Conservation (phyloP, 1,284 basidiomycete genomes). For the Xerocomus amazonicus region DNA sequence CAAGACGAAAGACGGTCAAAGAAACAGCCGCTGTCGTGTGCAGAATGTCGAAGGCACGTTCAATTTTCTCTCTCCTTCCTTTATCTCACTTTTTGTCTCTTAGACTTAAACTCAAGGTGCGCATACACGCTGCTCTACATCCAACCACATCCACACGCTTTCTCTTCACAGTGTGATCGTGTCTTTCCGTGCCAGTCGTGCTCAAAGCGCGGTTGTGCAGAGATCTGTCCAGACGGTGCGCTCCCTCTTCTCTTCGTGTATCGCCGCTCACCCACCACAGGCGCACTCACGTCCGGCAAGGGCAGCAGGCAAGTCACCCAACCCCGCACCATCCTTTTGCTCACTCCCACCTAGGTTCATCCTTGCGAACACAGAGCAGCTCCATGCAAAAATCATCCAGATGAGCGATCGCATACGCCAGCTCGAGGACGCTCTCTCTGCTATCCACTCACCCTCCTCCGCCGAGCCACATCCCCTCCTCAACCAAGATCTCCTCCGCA, state of each 20-base stretch:
- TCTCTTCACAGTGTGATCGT: slow-evolving; percentile 47
- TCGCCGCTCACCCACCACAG: slow-evolving; percentile 35
- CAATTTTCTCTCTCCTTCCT: background rate
- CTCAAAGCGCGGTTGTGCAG: slow-evolving; percentile 60
- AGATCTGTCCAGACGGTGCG: slow-evolving; percentile 68
- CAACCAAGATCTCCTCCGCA: slow-evolving; percentile 49
- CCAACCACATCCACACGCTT: background rate
- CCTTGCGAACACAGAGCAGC: slow-evolving; percentile 68
- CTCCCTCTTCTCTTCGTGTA: background rate
- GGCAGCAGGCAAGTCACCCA: slow-evolving; percentile 50
- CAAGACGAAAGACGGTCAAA: slow-evolving; percentile 27
- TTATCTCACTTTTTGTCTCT: background rate
- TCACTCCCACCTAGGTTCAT: slow-evolving; percentile 48
- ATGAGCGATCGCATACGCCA: slow-evolving; percentile 65
- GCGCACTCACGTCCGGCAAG: slow-evolving; percentile 71
- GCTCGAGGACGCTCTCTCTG: slow-evolving; percentile 59
- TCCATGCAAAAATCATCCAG: slow-evolving; percentile 67
- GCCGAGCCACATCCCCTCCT: slow-evolving; percentile 55
- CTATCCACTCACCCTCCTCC: slow-evolving; percentile 27
- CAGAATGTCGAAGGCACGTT: slow-evolving; percentile 53
- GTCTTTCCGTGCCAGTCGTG: slow-evolving; percentile 51
- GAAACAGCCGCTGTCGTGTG: slow-evolving; percentile 51
- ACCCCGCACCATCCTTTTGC: background rate
- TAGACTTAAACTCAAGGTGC: slow-evolving; percentile 49
- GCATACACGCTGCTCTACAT: background rate